A percentile compares a stretch with the other conserved stretches of the same genome.
phyloP scores from a whole-genome alignment of 2,329 filamentous ascomycete genomes.

The Trichophyton mentagrophytes region DNA sequence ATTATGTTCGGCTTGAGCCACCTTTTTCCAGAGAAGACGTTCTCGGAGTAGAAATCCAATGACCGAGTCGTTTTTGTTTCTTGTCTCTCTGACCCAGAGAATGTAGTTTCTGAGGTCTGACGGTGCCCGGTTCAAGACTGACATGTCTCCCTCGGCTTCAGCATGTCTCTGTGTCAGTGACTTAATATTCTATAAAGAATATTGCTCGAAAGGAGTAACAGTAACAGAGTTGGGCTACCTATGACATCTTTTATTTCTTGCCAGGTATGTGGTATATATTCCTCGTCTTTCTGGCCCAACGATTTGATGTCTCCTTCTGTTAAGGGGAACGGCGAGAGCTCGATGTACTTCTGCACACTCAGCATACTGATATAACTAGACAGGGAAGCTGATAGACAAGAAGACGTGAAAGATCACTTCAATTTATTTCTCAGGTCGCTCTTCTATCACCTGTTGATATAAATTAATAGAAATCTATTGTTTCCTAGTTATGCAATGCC shows the following conservation, averaged over 20 bases:
- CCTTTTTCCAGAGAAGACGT: background rate
- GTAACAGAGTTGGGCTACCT: background rate
- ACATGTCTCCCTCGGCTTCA: conserved; percentile 1
- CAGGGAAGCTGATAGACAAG: background rate
- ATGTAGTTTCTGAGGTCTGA: background rate
- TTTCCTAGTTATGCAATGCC: no score
- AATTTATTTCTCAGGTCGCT: no score
- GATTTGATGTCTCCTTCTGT: background rate
- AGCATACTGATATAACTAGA: background rate
- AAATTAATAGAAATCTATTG: no score
- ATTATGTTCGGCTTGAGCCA: background rate
- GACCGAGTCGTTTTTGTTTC: background rate
- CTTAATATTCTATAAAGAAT: background rate
- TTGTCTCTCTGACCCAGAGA: background rate
- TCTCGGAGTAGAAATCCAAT: background rate
- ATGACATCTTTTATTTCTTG: background rate
- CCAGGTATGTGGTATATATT: background rate
- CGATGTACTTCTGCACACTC: background rate
- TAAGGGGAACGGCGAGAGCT: background rate
- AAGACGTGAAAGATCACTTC: background rate
- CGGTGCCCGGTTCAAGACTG: background rate
- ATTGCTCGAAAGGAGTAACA: background rate
- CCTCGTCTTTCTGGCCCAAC: background rate
- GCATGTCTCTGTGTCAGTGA: background rate
- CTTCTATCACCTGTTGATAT: no score